A percentile compares a stretch with the other conserved stretches of the same genome.
Evolutionary conservation across 2,329 filamentous ascomycete genomes (phyloP).

Genomic region (Cladobotryum mycophilum): DNA sequence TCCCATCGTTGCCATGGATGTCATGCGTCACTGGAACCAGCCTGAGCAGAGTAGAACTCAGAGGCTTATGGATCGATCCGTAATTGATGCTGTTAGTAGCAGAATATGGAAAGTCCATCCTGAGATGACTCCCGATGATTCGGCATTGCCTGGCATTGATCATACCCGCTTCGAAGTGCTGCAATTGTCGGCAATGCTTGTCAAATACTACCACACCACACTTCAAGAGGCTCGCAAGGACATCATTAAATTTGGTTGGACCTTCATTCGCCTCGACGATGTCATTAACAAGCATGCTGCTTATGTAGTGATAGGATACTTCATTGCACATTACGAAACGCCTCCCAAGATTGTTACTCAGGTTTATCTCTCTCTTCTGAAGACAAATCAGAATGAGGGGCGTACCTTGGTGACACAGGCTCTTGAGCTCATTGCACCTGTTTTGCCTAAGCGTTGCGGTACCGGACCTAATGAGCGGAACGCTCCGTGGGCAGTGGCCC

Average conservation of each 20-base stretch:
- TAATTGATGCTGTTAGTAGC: constrained; percentile 85
- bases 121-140: constrained; percentile 75
- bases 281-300: constrained; percentile 98
- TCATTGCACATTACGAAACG: constrained; percentile 95
- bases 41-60: constrained; percentile 51
- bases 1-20: constrained; percentile 92
- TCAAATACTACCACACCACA: constrained; percentile 88
- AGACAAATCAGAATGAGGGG: constrained; percentile 92
- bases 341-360: constrained; percentile 93
- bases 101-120: constrained; percentile 92
- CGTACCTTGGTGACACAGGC: constrained; percentile 88
- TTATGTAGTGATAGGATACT: constrained; percentile 95
- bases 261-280: constrained; percentile 95
- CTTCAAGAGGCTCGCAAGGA: constrained; percentile 92
- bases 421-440: constrained; percentile 88
- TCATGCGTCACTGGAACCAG: constrained; percentile 73
- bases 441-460: constrained; percentile 77
- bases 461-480: constrained; percentile 62
- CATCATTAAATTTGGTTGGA: constrained; percentile 99
- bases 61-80: constrained; percentile 73
- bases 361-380: constrained; percentile 85
- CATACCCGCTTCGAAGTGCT: constrained; percentile 94
- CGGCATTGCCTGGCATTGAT: constrained; percentile 78
- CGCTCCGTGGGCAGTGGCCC: constrained; percentile 83
- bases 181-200: constrained; percentile 86